These are phyloP conservation scores for Neltuma alba DNA, from an alignment of 306 rosid genomes.

Conservation along the genomic window DNA sequence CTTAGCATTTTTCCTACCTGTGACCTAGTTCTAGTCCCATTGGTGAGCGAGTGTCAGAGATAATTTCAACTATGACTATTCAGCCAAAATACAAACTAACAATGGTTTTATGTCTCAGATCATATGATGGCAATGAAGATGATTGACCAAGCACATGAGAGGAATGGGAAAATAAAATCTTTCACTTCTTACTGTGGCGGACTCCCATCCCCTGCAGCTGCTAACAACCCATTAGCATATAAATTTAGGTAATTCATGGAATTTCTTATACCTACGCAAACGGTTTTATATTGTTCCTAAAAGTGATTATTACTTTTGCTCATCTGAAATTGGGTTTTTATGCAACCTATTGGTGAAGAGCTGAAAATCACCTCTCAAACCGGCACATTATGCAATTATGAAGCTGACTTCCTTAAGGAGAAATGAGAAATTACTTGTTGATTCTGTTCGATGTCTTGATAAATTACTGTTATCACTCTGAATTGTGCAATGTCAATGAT, in stretches of 20 bases:
- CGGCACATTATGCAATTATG: neutral
- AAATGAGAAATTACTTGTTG: neutral
- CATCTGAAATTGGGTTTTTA: neutral
- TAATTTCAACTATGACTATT: neutral
- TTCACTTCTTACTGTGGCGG: constrained; percentile 94
- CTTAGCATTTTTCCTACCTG: neutral
- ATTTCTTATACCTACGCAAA: constrained; percentile 25
- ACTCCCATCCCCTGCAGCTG: constrained; percentile 93
- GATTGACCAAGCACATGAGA: constrained; percentile 73
- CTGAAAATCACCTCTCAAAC: neutral
- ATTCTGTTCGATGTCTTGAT: neutral
- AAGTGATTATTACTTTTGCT: neutral
- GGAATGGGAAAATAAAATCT: constrained; percentile 72
- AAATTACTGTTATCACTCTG: neutral
- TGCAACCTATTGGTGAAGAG: neutral
- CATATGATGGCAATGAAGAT: constrained; percentile 99
- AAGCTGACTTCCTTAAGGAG: neutral
- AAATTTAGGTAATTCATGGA: constrained; percentile 77
- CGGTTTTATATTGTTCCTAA: constrained; percentile 12
- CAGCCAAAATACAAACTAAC: neutral
- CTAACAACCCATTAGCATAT: constrained; percentile 93
- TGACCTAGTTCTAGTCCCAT: neutral
- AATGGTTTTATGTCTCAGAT: constrained; percentile 57
- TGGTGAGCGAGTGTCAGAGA: neutral
- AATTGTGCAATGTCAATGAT: neutral